Evolutionary conservation across 2,329 filamentous ascomycete genomes (phyloP).

Genomic region (Aspergillus floridensis): DNA sequence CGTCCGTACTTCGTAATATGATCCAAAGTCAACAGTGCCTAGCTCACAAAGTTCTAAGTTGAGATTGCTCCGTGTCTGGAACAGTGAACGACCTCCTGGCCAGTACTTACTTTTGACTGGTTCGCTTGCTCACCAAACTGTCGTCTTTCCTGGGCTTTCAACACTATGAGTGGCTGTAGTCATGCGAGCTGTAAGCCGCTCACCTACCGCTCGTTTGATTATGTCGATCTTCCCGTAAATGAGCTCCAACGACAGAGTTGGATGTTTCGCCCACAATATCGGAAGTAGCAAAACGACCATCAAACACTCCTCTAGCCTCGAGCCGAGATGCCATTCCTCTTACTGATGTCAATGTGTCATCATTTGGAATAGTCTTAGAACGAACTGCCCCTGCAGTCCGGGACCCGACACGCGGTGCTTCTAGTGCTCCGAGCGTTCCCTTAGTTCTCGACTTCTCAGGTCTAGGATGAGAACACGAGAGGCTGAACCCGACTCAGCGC

Average conservation of each 20-base stretch:
- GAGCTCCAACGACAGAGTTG: background rate
- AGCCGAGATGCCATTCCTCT: background rate
- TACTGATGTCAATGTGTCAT: background rate
- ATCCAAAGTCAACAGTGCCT: background rate
- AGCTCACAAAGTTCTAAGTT: background rate
- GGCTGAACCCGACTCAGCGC: slow-evolving; percentile 5
- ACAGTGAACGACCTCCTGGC: background rate
- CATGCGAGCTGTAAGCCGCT: background rate
- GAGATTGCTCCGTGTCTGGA: background rate
- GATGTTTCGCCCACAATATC: background rate
- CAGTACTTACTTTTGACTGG: background rate
- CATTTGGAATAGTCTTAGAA: background rate
- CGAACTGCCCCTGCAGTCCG: background rate
- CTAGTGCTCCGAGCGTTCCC: slow-evolving; percentile 10
- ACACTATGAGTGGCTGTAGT: background rate
- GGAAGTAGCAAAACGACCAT: background rate
- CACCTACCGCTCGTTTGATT: background rate
- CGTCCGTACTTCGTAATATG: background rate
- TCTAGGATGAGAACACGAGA: background rate
- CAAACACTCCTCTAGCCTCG: background rate
- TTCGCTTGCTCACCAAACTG: background rate
- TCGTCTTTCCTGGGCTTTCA: background rate
- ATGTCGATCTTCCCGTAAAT: background rate
- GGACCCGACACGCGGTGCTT: slow-evolving; percentile 16
- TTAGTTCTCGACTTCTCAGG: slow-evolving; percentile 6